phyloP scores from a whole-genome alignment of 140 eudicot genomes.

The Erigeron philadelphicus region DNA sequence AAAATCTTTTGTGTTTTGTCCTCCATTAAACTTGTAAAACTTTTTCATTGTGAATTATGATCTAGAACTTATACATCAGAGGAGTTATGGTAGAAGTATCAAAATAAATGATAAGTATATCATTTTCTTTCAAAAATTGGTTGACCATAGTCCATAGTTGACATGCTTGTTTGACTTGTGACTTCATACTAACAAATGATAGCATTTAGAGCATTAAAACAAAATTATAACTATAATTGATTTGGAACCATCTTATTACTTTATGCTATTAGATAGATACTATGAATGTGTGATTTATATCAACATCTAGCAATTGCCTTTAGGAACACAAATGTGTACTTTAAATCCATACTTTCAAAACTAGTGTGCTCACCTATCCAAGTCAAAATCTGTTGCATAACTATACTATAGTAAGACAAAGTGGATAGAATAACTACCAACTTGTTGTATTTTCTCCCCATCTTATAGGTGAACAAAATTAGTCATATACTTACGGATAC shows the following conservation, averaged over 20 bases:
- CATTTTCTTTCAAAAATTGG: not conserved
- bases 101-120: too few relatives aligned
- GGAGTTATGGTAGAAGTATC: too few relatives aligned
- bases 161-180: not conserved
- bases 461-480: not conserved
- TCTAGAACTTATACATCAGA: too few relatives aligned
- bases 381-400: constrained; percentile 1
- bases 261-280: constrained; percentile 16
- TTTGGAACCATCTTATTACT: constrained; percentile 13
- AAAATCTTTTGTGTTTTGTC: not conserved
- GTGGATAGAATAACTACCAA: not conserved
- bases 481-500: not conserved
- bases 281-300: constrained; percentile 17
- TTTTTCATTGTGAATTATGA: not conserved
- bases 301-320: constrained; percentile 24
- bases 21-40: not conserved
- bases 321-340: constrained; percentile 26
- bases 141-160: constrained; percentile 3
- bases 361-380: constrained; percentile 35
- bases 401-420: not conserved
- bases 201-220: constrained; percentile 3
- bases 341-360: constrained; percentile 25
- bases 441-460: not conserved
- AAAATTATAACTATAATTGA: constrained; percentile 6
- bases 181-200: not conserved